phyloP scores from a whole-genome alignment of 1,284 basidiomycete genomes.

The Trichosporon sp. region DNA sequence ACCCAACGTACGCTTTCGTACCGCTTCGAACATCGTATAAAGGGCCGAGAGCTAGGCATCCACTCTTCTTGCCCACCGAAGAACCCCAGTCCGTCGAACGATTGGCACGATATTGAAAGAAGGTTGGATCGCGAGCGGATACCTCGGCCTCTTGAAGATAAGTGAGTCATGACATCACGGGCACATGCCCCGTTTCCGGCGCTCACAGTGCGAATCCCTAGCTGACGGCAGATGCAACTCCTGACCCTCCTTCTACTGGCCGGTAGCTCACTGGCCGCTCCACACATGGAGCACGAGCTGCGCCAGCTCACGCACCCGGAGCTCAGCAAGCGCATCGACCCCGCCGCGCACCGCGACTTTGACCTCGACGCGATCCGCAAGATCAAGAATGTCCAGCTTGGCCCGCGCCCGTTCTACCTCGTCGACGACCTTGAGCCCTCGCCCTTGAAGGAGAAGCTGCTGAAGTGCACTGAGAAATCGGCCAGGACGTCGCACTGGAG shows the following conservation, averaged over 20 bases:
- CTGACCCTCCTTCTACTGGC: background rate
- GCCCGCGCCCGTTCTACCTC: constrained; percentile 35
- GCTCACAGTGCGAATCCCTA: too few relatives aligned
- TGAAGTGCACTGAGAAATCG: constrained; percentile 23
- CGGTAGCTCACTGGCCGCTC: background rate
- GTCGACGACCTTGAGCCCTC: constrained; percentile 32
- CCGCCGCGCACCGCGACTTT: constrained; percentile 15
- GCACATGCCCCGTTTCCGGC: too few relatives aligned
- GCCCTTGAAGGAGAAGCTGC: constrained; percentile 33
- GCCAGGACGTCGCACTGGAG: constrained; percentile 19
- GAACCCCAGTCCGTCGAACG: background rate
- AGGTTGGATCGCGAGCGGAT: background rate
- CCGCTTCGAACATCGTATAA: background rate
- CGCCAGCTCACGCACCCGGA: background rate
- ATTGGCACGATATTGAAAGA: background rate
- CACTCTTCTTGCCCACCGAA: background rate
- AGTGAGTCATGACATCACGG: constrained; percentile 4
- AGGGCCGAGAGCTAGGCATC: background rate
- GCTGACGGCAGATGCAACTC: background rate
- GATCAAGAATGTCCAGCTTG: constrained; percentile 32
- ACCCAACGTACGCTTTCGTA: too few relatives aligned
- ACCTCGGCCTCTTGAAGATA: constrained; percentile 9
- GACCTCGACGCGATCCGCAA: constrained; percentile 11
- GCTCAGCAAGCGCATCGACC: constrained; percentile 14
- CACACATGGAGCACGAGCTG: background rate